Evolutionary conservation across 176 grass and related monocot genomes (phyloP).

Genomic region (Urochloa ruziziensis): DNA sequence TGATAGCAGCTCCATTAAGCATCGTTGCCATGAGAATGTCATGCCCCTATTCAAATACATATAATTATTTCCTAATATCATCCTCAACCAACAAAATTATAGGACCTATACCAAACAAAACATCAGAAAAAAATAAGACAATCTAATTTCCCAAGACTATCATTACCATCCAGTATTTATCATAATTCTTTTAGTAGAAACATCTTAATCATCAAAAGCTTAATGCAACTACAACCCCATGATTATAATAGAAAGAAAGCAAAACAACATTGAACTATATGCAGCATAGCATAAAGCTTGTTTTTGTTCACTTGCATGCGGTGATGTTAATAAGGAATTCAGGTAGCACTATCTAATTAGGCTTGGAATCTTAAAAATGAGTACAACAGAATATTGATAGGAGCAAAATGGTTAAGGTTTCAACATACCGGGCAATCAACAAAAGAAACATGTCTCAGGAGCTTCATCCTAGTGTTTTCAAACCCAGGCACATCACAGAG

Average conservation of each 20-base stretch:
- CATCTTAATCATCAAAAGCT: neutral
- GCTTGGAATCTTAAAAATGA: neutral
- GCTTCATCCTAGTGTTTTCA: conserved; percentile 94
- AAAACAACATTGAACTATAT: neutral
- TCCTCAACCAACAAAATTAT: neutral
- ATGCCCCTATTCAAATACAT: conserved; percentile 59
- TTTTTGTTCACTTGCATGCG: neutral
- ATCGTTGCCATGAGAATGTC: conserved; percentile 99
- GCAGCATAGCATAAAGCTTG: neutral
- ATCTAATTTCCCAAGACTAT: neutral
- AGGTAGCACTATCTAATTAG: neutral
- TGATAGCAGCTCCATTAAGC: conserved; percentile 99
- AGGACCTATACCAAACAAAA: neutral
- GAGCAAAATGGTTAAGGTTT: neutral
- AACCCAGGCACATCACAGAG: conserved; percentile 85
- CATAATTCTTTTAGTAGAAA: neutral
- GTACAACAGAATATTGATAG: neutral
- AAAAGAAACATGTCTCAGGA: conserved; percentile 93
- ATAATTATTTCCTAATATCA: neutral
- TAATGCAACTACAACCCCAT: neutral
- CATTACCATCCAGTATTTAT: neutral
- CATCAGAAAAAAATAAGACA: neutral
- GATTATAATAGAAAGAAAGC: neutral
- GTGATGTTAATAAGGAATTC: neutral
- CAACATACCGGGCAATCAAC: conserved; percentile 87